phyloP scores from a whole-genome alignment of 2,329 filamentous ascomycete species.

The Ascosphaera apis region DNA sequence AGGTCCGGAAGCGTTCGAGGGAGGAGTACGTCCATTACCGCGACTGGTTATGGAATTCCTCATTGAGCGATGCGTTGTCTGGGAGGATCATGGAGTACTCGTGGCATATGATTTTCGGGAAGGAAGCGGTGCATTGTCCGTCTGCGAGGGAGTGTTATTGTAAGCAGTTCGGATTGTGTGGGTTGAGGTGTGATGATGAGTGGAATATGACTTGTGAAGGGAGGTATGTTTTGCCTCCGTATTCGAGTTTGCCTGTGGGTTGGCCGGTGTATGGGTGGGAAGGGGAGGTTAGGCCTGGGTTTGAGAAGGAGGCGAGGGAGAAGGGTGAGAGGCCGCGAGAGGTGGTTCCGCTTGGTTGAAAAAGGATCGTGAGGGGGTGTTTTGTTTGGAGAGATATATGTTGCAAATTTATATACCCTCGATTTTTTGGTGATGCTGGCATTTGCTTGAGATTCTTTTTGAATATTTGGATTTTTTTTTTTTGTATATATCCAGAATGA shows the following conservation, averaged over 20 bases:
- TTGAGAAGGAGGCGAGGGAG: too few species aligned
- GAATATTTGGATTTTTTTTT: too few species aligned
- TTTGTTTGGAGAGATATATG: too few species aligned
- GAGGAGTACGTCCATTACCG: slow-evolving; percentile 26
- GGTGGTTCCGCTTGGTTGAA: not conserved
- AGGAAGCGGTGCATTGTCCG: slow-evolving; percentile 36
- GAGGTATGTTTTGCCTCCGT: slow-evolving; percentile 36
- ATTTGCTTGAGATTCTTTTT: too few species aligned
- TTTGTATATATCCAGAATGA: too few species aligned
- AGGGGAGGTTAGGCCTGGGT: too few species aligned
- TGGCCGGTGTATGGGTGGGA: slow-evolving; percentile 38
- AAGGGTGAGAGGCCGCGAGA: too few species aligned
- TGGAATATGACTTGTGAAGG: slow-evolving; percentile 29
- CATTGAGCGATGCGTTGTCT: slow-evolving; percentile 24
- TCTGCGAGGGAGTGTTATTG: slow-evolving; percentile 40
- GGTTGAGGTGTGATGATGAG: slow-evolving; percentile 18
- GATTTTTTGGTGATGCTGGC: too few species aligned
- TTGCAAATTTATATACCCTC: too few species aligned
- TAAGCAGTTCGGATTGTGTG: slow-evolving; percentile 40
- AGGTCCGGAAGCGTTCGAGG: slow-evolving; percentile 22
- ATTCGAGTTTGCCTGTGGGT: slow-evolving; percentile 32
- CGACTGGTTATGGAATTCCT: slow-evolving; percentile 26
- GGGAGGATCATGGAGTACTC: slow-evolving; percentile 34
- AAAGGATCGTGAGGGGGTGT: too few species aligned
- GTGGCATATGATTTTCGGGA: slow-evolving; percentile 40